Percentiles rank a stretch among this genome's conserved stretches.
Evolutionary conservation across 2,329 filamentous ascomycete genomes (phyloP).

Genomic region (Pestalotiopsis sp.): DNA sequence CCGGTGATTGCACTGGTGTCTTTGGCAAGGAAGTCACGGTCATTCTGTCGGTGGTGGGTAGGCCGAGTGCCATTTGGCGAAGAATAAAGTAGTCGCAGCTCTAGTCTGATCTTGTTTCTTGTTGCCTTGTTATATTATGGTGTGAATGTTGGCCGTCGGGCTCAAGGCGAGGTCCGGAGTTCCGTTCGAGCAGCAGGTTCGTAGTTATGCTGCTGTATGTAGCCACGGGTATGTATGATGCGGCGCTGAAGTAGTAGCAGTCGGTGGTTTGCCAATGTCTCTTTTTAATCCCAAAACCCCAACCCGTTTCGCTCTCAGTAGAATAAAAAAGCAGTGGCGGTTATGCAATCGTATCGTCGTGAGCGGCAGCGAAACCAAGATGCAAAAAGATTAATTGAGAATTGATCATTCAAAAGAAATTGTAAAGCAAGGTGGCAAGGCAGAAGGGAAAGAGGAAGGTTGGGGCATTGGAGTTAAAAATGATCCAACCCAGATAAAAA

Average conservation of each 20-base stretch:
- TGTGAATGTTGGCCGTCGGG: not conserved
- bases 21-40: constrained; percentile 27
- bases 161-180: not conserved
- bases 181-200: not conserved
- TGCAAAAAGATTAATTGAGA: not conserved
- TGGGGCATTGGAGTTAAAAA: not conserved
- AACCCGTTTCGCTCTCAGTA: not conserved
- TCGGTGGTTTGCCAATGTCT: not conserved
- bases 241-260: not conserved
- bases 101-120: not conserved
- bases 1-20: constrained; percentile 21
- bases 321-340: not conserved
- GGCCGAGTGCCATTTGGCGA: constrained; percentile 2
- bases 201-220: not conserved
- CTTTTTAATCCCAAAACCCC: not conserved
- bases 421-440: not conserved
- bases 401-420: not conserved
- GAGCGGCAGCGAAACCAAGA: not conserved
- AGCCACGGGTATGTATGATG: not conserved
- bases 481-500: not conserved
- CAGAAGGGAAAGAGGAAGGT: not conserved
- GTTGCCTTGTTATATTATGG: not conserved
- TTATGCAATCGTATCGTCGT: constrained; percentile 1
- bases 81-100: not conserved
- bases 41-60: constrained; percentile 17